Evolutionary conservation across 495 filamentous ascomycete species (phyloP).

Genomic region (Antarctomyces pellizariae): DNA sequence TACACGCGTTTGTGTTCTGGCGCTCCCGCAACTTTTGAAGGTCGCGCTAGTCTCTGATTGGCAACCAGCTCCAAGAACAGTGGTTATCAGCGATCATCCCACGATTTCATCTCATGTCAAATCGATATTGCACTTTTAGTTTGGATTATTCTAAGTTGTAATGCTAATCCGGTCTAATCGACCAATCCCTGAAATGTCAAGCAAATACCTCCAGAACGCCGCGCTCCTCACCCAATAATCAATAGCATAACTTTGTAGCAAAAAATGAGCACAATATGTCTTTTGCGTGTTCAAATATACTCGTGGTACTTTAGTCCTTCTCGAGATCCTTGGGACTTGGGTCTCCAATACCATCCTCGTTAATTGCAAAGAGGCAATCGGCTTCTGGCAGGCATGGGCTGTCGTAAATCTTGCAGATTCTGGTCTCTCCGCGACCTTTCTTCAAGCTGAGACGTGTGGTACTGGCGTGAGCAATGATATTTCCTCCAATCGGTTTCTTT

Average conservation of each 20-base stretch:
- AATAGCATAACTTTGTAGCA: too few relatives aligned
- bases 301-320: slow-evolving; percentile 23
- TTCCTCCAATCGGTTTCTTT: slow-evolving; percentile 96
- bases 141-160: too few relatives aligned
- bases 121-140: too few relatives aligned
- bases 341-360: slow-evolving; percentile 89
- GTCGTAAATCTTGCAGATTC: slow-evolving; percentile 97
- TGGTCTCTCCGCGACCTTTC: slow-evolving; percentile 84
- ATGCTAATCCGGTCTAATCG: too few relatives aligned
- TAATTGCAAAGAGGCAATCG: slow-evolving; percentile 91
- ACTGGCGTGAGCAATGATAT: slow-evolving; percentile 93
- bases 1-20: too few relatives aligned
- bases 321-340: slow-evolving; percentile 89
- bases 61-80: too few relatives aligned
- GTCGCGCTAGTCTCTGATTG: too few relatives aligned
- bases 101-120: neutral
- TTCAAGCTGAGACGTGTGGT: slow-evolving; percentile 79
- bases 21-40: too few relatives aligned
- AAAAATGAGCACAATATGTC: too few relatives aligned
- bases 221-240: neutral
- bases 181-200: too few relatives aligned
- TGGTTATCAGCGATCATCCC: too few relatives aligned
- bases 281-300: too few relatives aligned
- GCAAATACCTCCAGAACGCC: neutral
- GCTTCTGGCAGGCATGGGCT: slow-evolving; percentile 91